Evolutionary conservation across 202 grass and related monocot genomes (phyloP), one percentile per base, ranked within the genome.

Genomic region (Sporobolus alterniflorus): DNA sequence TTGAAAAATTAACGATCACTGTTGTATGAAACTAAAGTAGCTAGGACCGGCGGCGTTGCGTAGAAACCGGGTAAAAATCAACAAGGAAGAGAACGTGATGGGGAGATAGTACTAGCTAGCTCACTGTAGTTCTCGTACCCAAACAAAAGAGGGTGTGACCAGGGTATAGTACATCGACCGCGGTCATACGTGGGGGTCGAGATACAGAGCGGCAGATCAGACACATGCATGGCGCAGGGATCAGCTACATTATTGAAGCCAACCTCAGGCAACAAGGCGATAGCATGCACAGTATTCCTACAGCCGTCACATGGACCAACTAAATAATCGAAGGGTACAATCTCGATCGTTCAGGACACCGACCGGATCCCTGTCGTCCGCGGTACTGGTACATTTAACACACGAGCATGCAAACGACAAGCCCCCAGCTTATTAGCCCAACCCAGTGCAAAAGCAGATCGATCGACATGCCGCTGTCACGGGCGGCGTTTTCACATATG

Each of bases 331-430:
- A 21, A 32, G 46, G 47, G 41, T 77, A 64, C 75, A 49, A 48
- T 77, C 59, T 48, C 49, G n/a, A n/a, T n/a, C n/a, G n/a, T n/a
- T n/a, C n/a, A n/a, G n/a, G n/a, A n/a, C n/a, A n/a, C 75, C 61
- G 77, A 80, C 64, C 77, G 64, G 64, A 80, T 69, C 49, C 36
- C 36, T 67, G 64, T 26, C 15, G 64, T 26, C 15, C 64, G 28
- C 64, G 55, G 77, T 55, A 54, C 9, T 12, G 1, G 54, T 57
- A 26, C 64, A 21, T 55, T 39, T 42, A 68, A 79, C 77, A 68
- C 63, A 64, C 29, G 77, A n/a, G n/a, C 64, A 52, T 30, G 36
- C 36, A 5, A 57, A 69, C 48, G 67, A 54, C 43, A 22, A 3
- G 30, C 2, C 46, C 13, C 36, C 36, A 39, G 36, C 36, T 39